A percentile compares a stretch with the other conserved stretches of the same genome.
phyloP scores from a whole-genome alignment of 78 protist species.

The Creolimax fragrantissima region DNA sequence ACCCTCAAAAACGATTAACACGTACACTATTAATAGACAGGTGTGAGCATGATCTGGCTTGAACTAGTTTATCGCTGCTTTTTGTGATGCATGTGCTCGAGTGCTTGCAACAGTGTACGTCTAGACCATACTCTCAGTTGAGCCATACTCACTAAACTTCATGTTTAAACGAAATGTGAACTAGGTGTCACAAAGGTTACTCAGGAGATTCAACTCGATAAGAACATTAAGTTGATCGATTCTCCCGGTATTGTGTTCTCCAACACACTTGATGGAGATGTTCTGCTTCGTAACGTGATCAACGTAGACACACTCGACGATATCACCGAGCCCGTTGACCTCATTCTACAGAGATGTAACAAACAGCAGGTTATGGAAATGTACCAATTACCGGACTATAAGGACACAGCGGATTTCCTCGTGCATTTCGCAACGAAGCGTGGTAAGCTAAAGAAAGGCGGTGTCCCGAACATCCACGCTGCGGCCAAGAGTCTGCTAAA shows the following conservation, averaged over 20 bases:
- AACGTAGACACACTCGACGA: slow-evolving; percentile 60
- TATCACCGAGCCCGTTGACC: neutral
- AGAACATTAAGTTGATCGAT: slow-evolving; percentile 81
- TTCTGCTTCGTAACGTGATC: slow-evolving; percentile 42
- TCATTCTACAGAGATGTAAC: slow-evolving; percentile 24
- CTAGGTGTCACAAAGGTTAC: slow-evolving; percentile 67
- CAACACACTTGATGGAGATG: slow-evolving; percentile 22
- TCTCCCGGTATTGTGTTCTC: slow-evolving; percentile 86
- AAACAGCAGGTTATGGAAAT: slow-evolving; percentile 3
- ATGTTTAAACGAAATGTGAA: too few relatives aligned
- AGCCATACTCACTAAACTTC: too few relatives aligned
- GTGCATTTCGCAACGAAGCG: slow-evolving; percentile 10
- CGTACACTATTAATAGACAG: too few relatives aligned
- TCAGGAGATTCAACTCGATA: slow-evolving; percentile 71
- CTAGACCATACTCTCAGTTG: too few relatives aligned
- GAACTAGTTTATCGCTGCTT: too few relatives aligned
- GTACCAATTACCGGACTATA: slow-evolving; percentile 22
- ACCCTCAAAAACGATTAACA: too few relatives aligned
- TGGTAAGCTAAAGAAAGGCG: slow-evolving; percentile 29
- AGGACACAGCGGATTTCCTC: neutral
- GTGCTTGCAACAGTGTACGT: too few relatives aligned
- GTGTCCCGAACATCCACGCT: slow-evolving; percentile 19
- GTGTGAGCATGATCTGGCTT: too few relatives aligned
- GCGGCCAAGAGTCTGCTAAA: slow-evolving; percentile 8
- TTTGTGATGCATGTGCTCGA: too few relatives aligned